Base-by-base conservation (phyloP, 345 rosid genomes). In the Pistacia integerrima region DNA sequence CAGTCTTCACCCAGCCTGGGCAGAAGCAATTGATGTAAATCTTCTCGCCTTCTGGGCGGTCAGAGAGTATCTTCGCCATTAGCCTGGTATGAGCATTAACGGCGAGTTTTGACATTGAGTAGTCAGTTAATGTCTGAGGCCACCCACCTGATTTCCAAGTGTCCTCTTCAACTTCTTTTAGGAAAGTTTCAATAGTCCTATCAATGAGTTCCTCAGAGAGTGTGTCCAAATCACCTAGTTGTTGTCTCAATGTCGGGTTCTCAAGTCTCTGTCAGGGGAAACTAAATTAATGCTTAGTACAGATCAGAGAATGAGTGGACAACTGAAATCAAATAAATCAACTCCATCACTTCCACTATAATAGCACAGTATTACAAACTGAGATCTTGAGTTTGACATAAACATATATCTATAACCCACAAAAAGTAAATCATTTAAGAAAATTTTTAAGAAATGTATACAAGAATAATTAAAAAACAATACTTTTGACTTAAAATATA, bases 1-100 rank as follows among this genome's bases (percentile, higher is more conserved):
- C 97, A n/a, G 98, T 96, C 86, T 89, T 96, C 13, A 91, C 99
- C 99, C 95, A 92, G 60, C 99, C 99, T 0, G 99, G 99, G 78
- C 99, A 96, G 84, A 87, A 96, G 71, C 97, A 92, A 76, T 96
- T 96, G 69, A 90, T 84, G 68, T 84, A 87, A 67, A 96, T 91
- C 86, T 91, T 92, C 81, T 86, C 70, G 51, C 93, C 99, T 30
- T 92, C 97, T 5, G 92, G 89, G 58, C 93, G 90, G 66, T 88
- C 84, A 0, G 82, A 79, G 8, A 96, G 80, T 64, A 81, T 80
- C 77, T 82, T 89, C 0, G 94, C 95, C 87, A 92, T 61, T 59
- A 92, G 68, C 80, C 97, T 83, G 1, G 97, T 93, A 85, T 79
- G 90, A 46, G 91, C 82, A 70, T 92, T 96, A 35, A 96, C 98